phyloP scores from a whole-genome alignment of 495 filamentous ascomycete species.

The Aspergillus affinis region DNA sequence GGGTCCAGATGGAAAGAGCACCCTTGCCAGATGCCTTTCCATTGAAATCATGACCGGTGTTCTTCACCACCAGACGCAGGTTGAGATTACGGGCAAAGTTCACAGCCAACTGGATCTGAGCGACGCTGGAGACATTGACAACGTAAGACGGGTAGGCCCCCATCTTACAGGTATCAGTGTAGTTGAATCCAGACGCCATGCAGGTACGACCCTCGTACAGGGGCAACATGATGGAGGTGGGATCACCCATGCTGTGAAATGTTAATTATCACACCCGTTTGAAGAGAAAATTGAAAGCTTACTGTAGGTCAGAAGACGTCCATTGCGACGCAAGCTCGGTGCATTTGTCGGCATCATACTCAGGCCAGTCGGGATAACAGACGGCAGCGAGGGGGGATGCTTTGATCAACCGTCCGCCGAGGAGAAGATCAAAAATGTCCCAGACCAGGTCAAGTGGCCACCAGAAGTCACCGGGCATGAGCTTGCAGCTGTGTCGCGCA shows the following conservation, averaged over 20 bases:
- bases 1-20: conserved; percentile 61
- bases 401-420: conserved; percentile 51
- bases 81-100: conserved; percentile 62
- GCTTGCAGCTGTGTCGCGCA: conserved; percentile 38
- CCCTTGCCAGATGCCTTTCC: conserved; percentile 59
- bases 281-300: conserved; percentile 8
- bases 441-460: conserved; percentile 47
- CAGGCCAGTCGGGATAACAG: conserved; percentile 50
- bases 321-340: conserved; percentile 21
- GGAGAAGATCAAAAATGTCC: conserved; percentile 45
- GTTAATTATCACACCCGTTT: not conserved
- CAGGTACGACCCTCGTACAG: conserved; percentile 42
- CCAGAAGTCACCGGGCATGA: conserved; percentile 45
- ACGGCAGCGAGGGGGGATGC: conserved; percentile 53
- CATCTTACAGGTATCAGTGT: conserved; percentile 47
- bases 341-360: conserved; percentile 48
- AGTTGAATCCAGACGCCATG: conserved; percentile 31
- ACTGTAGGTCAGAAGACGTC: conserved; percentile 32
- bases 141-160: conserved; percentile 60
- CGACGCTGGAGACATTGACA: conserved; percentile 54
- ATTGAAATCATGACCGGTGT: conserved; percentile 68
- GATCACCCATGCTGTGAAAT: conserved; percentile 29
- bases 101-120: conserved; percentile 59
- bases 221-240: conserved; percentile 46
- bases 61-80: conserved; percentile 63